Evolutionary conservation across 768 basidiomycete species (phyloP).

Genomic region (Suillus subluteus): DNA sequence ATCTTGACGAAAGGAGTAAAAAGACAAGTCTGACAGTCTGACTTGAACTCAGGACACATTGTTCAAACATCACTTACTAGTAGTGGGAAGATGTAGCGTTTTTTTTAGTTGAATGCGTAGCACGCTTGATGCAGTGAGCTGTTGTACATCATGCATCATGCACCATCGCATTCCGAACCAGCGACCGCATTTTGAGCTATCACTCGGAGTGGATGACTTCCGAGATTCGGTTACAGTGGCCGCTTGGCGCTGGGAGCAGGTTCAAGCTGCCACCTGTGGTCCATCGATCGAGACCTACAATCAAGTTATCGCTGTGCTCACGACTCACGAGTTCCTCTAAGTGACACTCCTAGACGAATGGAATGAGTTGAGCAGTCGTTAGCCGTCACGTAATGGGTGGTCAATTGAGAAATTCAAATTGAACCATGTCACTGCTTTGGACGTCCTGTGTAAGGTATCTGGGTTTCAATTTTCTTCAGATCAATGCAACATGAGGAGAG

Average conservation of each 20-base stretch:
- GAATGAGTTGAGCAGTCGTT: background rate
- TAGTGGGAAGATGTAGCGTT: background rate
- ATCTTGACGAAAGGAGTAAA: background rate
- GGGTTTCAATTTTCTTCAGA: slow-evolving; percentile 25
- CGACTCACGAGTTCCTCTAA: background rate
- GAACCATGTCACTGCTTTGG: background rate
- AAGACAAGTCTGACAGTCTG: background rate
- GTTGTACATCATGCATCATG: background rate
- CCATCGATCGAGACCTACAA: background rate
- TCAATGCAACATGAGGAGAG: slow-evolving; percentile 6
- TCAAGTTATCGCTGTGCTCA: background rate
- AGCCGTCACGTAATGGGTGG: background rate
- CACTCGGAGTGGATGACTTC: background rate
- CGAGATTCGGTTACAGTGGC: background rate
- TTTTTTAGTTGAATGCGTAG: background rate
- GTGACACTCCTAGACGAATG: background rate
- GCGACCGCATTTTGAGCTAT: background rate
- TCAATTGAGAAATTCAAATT: background rate
- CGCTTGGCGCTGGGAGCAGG: no score
- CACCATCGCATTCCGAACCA: background rate
- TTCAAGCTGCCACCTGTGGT: background rate
- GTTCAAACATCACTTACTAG: background rate
- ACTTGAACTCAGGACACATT: background rate
- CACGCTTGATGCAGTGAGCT: background rate
- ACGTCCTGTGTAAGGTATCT: slow-evolving; percentile 16